phyloP scores from a whole-genome alignment of 768 basidiomycete species.

The Rhodotorula kratochvilovae region DNA sequence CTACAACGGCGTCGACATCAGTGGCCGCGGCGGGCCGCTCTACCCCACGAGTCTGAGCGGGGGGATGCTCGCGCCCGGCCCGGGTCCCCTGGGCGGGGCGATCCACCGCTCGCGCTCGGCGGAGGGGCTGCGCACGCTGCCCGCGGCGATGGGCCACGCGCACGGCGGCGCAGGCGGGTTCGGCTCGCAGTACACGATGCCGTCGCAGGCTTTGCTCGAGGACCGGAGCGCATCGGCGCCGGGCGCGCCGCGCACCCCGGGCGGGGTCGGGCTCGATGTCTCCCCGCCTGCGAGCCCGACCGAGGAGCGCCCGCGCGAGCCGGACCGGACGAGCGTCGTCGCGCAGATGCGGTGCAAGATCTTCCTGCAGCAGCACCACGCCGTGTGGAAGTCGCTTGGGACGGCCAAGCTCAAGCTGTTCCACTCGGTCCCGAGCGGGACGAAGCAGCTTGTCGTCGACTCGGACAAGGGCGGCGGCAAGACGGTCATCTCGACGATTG shows the following conservation, averaged over 20 bases:
- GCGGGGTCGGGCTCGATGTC: conserved; percentile 45
- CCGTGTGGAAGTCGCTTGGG: conserved; percentile 94
- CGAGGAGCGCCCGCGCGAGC: conserved; percentile 52
- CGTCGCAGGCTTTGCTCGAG: conserved; percentile 28
- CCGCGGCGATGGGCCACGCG: not conserved
- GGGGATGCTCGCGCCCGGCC: conserved; percentile 30
- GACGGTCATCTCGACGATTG: conserved; percentile 87
- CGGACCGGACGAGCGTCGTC: conserved; percentile 66
- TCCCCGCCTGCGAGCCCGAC: conserved; percentile 82
- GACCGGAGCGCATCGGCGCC: conserved; percentile 6
- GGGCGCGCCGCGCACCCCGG: not conserved
- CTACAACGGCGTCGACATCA: conserved; percentile 30
- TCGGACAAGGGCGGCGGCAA: conserved; percentile 67
- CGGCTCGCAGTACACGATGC: conserved; percentile 21
- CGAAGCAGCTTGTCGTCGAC: conserved; percentile 95
- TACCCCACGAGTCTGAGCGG: conserved; percentile 22
- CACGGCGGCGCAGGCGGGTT: not conserved
- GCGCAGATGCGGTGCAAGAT: conserved; percentile 98
- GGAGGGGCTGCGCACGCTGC: conserved; percentile 37
- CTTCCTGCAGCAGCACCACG: conserved; percentile 86
- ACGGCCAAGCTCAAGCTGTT: conserved; percentile 82
- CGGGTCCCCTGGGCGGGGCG: conserved; percentile 8
- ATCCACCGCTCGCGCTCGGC: conserved; percentile 47
- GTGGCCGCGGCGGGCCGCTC: conserved; percentile 26
- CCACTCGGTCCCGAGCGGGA: conserved; percentile 72